Percentiles rank a stretch among this genome's conserved stretches.
phyloP scores from a whole-genome alignment of 225 moss, liverwort and hornwort genomes.

The Thuidium tamariscinum region DNA sequence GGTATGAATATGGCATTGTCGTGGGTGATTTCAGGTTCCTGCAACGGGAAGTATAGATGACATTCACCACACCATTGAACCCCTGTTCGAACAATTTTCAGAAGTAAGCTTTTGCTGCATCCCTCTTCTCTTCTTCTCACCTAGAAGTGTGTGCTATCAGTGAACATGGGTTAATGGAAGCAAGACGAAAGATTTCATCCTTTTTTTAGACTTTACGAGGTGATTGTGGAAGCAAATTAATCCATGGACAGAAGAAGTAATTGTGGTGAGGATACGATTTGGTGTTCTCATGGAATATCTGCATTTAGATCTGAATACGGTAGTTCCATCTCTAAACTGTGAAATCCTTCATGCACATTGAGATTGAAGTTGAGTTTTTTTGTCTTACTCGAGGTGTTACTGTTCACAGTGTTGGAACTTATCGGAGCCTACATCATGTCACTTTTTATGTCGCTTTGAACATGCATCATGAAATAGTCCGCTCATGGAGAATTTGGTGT shows the following conservation, averaged over 20 bases:
- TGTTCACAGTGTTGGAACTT: neutral
- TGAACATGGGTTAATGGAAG: neutral
- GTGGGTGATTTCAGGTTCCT: constrained; percentile 42
- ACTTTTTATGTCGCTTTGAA: neutral
- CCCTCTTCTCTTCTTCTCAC: neutral
- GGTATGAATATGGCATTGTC: neutral
- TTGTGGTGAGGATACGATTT: neutral
- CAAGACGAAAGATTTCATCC: neutral
- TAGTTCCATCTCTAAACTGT: neutral
- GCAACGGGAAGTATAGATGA: constrained; percentile 77
- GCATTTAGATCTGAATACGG: neutral
- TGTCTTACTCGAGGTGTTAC: neutral
- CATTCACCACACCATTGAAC: constrained; percentile 68
- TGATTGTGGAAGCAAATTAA: neutral
- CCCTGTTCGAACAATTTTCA: constrained; percentile 73
- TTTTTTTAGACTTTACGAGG: neutral
- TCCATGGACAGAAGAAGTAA: neutral
- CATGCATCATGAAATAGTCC: neutral
- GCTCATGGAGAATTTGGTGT: neutral
- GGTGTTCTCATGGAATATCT: neutral
- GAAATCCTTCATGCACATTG: neutral
- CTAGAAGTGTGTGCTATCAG: neutral
- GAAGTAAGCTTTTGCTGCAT: constrained; percentile 27
- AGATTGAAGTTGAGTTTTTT: neutral
- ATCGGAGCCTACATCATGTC: neutral